phyloP scores from a whole-genome alignment of 148 eudicot genomes.

The Selenicereus undatus region DNA sequence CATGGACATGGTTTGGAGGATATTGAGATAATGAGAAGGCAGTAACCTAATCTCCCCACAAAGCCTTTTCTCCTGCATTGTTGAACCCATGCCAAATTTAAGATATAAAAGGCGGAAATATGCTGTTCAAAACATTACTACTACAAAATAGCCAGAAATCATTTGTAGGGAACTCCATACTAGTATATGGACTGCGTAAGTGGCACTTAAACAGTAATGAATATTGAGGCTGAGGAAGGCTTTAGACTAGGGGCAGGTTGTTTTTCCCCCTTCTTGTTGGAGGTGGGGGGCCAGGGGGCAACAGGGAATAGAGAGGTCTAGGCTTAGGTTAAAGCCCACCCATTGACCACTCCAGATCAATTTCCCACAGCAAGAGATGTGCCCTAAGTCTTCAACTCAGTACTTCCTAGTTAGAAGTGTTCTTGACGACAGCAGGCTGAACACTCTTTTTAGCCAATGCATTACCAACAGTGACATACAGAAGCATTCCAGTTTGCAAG shows the following conservation, averaged over 20 bases:
- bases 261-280: too few species aligned
- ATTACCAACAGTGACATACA: neutral
- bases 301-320: too few species aligned
- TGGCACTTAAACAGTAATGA: too few species aligned
- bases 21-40: slow-evolving; percentile 85
- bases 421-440: neutral
- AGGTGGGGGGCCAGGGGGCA: too few species aligned
- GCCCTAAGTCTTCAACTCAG: neutral
- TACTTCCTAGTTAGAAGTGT: neutral
- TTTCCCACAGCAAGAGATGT: neutral
- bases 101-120: neutral
- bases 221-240: too few species aligned
- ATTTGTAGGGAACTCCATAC: too few species aligned
- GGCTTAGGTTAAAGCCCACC: neutral
- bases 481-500: neutral
- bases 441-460: neutral
- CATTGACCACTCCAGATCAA: neutral
- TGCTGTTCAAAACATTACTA: too few species aligned
- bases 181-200: too few species aligned
- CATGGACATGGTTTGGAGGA: slow-evolving; percentile 62
- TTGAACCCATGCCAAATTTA: neutral
- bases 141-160: too few species aligned
- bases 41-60: slow-evolving; percentile 75
- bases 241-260: too few species aligned
- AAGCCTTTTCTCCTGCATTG: slow-evolving; percentile 70